A percentile compares a stretch with the other conserved stretches of the same genome.
phyloP scores from a whole-genome alignment of 106 monocot genomes.

The Dioscorea dumetorum region DNA sequence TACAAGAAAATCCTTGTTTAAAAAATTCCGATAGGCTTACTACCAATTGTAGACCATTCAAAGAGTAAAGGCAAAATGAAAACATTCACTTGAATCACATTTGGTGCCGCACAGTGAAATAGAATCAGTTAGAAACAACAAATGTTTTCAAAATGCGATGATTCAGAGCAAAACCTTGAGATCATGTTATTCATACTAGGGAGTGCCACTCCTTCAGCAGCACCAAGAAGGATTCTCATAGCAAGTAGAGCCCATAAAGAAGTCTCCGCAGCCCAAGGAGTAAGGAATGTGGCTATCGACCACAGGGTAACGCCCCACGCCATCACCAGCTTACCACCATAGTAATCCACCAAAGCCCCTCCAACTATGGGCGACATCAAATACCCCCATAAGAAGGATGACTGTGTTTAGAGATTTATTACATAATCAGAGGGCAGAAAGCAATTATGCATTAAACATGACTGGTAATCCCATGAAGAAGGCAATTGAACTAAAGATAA shows the following conservation, averaged over 20 bases:
- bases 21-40: conserved; percentile 13
- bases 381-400: conserved; percentile 99
- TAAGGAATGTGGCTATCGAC: conserved; percentile 92
- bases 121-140: not conserved
- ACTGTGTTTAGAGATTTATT: conserved; percentile 39
- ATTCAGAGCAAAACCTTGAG: conserved; percentile 1
- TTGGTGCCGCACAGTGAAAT: not conserved
- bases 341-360: conserved; percentile 73
- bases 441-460: too few species aligned
- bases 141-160: too few species aligned
- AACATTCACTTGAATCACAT: not conserved
- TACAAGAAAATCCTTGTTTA: conserved; percentile 36
- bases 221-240: conserved; percentile 65
- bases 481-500: not conserved
- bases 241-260: conserved; percentile 7
- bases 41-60: not conserved
- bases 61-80: not conserved
- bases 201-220: conserved; percentile 88
- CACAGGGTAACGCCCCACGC: conserved; percentile 83
- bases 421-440: conserved; percentile 20
- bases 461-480: too few species aligned
- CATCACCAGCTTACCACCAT: conserved; percentile 93
- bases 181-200: conserved; percentile 88
- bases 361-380: conserved; percentile 83
- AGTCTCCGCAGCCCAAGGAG: conserved; percentile 71